Percentiles rank a stretch among this genome's conserved stretches.
Conservation (phyloP, 2,329 filamentous ascomycete species). For the Claviceps sp. region DNA sequence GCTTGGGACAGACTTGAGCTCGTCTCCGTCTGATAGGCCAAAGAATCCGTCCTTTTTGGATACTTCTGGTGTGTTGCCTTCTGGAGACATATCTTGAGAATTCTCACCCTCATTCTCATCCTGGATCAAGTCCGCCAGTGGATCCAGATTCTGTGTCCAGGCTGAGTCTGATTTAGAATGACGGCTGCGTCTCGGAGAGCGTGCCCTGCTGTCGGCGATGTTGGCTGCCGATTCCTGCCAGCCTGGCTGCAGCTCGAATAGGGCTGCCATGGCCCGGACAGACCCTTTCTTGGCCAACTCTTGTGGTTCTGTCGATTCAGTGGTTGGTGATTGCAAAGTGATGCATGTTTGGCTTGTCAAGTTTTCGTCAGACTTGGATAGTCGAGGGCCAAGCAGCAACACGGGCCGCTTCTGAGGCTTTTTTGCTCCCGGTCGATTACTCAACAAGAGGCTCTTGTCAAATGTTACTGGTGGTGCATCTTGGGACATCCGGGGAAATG, state of each 20-base stretch:
- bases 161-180: constrained; percentile 6
- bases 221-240: neutral
- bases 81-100: neutral
- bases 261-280: constrained; percentile 38
- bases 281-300: constrained; percentile 16
- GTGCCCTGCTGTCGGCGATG: neutral
- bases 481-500: constrained; percentile 2
- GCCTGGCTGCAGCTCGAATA: constrained; percentile 28
- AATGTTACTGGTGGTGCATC: neutral
- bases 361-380: constrained; percentile 8
- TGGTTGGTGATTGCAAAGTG: neutral
- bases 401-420: neutral
- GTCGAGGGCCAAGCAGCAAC: constrained; percentile 6
- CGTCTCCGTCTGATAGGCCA: neutral
- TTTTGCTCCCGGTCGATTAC: neutral
- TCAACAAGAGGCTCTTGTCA: neutral
- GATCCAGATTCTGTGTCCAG: neutral
- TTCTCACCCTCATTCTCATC: neutral
- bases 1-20: constrained; percentile 13
- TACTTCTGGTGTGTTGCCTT: neutral
- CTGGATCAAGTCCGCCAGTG: neutral
- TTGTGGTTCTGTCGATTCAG: constrained; percentile 9
- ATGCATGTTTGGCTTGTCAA: constrained; percentile 3
- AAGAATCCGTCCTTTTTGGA: neutral
- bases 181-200: neutral